phyloP scores from a whole-genome alignment of 1,139 yeast species.

The Kluyveromyces marxianus region DNA sequence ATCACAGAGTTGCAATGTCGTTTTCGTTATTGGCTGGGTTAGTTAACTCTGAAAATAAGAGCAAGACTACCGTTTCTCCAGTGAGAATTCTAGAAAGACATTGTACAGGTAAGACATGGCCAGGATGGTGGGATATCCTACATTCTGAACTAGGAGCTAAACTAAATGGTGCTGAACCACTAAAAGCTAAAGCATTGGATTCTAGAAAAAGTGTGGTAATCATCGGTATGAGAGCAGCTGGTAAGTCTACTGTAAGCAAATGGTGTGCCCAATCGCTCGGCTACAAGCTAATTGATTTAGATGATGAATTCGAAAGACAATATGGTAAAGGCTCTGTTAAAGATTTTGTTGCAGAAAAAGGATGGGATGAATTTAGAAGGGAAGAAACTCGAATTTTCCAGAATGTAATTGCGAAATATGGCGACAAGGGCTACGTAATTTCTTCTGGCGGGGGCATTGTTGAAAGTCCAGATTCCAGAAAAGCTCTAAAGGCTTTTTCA shows the following conservation, averaged over 20 bases:
- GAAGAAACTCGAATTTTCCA: slow-evolving; percentile 56
- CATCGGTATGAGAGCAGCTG: slow-evolving; percentile 98
- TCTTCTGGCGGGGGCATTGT: slow-evolving; percentile 98
- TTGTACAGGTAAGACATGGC: slow-evolving; percentile 98
- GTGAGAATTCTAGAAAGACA: slow-evolving; percentile 78
- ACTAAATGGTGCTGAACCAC: slow-evolving; percentile 62
- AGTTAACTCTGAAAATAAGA: slow-evolving; percentile 22
- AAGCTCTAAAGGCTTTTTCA: slow-evolving; percentile 47
- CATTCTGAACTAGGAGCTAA: slow-evolving; percentile 58
- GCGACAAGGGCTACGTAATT: slow-evolving; percentile 53
- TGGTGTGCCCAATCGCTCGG: slow-evolving; percentile 73
- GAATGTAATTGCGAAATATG: slow-evolving; percentile 41
- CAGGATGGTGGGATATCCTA: slow-evolving; percentile 98
- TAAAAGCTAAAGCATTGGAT: slow-evolving; percentile 13
- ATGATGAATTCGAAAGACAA: slow-evolving; percentile 55
- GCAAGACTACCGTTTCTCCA: slow-evolving; percentile 30
- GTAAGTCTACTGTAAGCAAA: slow-evolving; percentile 78
- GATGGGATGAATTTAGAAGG: slow-evolving; percentile 83
- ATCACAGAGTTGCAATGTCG: slow-evolving; percentile 98
- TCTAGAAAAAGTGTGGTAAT: slow-evolving; percentile 53
- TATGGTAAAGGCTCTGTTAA: slow-evolving; percentile 49
- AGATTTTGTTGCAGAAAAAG: slow-evolving; percentile 54
- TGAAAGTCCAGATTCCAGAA: slow-evolving; percentile 65
- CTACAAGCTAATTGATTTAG: slow-evolving; percentile 71
- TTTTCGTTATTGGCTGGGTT: slow-evolving; percentile 73